Conservation (phyloP, 1,284 basidiomycete genomes). For the Heterobasidion annosum region DNA sequence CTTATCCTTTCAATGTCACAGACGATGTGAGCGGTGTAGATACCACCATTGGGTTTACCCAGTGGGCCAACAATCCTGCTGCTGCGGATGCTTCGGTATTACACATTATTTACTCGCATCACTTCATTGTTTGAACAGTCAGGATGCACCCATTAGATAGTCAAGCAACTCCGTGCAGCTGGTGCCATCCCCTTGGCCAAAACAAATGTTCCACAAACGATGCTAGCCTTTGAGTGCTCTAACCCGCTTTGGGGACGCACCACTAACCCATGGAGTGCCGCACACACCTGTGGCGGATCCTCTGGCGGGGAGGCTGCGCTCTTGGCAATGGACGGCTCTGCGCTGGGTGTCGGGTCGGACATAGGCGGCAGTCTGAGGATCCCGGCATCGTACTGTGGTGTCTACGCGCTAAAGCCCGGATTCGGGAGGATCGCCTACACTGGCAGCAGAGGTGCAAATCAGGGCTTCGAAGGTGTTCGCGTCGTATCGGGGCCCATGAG, state of each 20-base stretch:
- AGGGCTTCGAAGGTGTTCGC: conserved; percentile 1
- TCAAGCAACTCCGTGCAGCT: conserved; percentile 32
- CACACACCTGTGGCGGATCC: conserved; percentile 67
- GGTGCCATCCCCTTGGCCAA: conserved; percentile 58
- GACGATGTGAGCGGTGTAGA: conserved; percentile 5
- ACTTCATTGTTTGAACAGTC: background rate
- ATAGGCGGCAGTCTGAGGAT: conserved; percentile 76
- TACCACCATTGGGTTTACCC: conserved; percentile 36
- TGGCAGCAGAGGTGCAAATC: background rate
- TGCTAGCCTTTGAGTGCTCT: conserved; percentile 81
- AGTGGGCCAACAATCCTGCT: conserved; percentile 54
- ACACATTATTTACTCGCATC: conserved; percentile 14
- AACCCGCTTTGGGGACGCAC: conserved; percentile 79
- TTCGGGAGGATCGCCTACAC: conserved; percentile 5
- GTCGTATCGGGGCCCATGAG: conserved; percentile 1
- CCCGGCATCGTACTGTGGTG: conserved; percentile 73
- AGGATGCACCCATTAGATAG: conserved; percentile 16
- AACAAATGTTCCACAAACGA: conserved; percentile 78
- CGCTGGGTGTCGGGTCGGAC: conserved; percentile 74
- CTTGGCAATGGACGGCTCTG: conserved; percentile 66
- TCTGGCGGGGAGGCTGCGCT: conserved; percentile 76
- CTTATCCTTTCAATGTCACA: background rate
- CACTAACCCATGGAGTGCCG: conserved; percentile 58
- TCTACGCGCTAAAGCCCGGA: conserved; percentile 75
- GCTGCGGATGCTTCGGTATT: conserved; percentile 45